These are phyloP conservation scores for Sporisorium scitamineum DNA, from an alignment of 1,284 basidiomycete genomes.

Conservation along the genomic window DNA sequence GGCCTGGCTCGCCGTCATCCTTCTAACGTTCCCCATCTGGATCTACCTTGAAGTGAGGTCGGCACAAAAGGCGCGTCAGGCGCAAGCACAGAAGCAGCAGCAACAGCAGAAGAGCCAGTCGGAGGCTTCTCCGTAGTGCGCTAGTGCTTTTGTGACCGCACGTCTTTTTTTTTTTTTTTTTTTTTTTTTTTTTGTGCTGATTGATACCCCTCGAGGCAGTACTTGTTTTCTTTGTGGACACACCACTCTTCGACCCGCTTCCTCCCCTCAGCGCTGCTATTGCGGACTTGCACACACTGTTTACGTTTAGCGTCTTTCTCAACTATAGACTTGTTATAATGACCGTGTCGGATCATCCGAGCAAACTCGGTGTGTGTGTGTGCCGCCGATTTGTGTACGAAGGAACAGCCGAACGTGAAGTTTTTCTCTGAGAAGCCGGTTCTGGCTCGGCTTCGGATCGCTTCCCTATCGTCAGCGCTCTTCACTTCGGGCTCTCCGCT, in stretches of 20 bases:
- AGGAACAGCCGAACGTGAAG: background rate
- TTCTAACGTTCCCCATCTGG: slow-evolving; percentile 60
- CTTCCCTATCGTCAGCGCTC: background rate
- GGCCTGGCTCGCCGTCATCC: slow-evolving; percentile 60
- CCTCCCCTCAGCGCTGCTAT: background rate
- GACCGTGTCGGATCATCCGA: background rate
- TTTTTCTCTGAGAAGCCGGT: background rate
- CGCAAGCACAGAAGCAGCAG: slow-evolving; percentile 13
- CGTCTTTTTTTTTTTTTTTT: too few relatives aligned
- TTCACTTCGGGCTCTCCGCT: background rate
- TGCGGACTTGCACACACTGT: background rate
- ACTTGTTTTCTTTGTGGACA: background rate
- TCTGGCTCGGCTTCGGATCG: background rate
- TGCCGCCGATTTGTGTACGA: background rate
- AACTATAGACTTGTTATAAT: background rate
- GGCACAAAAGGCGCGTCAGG: slow-evolving; percentile 28
- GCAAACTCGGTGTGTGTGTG: background rate
- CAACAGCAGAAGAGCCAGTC: slow-evolving; percentile 4
- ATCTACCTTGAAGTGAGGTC: slow-evolving; percentile 49
- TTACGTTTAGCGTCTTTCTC: background rate
- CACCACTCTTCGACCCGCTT: background rate
- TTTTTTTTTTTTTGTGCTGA: too few relatives aligned
- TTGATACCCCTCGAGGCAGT: background rate
- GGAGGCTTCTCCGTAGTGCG: background rate
- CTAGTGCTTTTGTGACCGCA: background rate